Conservation (phyloP, 2,329 filamentous ascomycete genomes). For the Talaromyces islandicus region DNA sequence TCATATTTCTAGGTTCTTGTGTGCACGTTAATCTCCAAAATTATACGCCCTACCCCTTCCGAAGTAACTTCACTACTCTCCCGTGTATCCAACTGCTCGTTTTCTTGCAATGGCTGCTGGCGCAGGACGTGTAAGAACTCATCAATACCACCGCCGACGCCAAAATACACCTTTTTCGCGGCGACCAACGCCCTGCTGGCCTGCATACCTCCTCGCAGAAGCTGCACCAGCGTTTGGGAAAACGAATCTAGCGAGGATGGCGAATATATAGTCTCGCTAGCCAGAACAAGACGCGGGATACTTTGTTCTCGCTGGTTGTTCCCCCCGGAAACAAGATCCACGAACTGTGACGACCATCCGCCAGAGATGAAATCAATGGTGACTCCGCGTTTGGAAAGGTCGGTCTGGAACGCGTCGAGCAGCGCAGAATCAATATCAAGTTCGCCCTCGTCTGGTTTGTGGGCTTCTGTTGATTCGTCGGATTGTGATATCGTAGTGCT, state of each 20-base stretch:
- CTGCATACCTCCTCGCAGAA: slow-evolving; percentile 39
- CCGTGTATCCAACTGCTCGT: slow-evolving; percentile 21
- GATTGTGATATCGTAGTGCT: slow-evolving; percentile 9
- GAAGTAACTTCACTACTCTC: slow-evolving; percentile 33
- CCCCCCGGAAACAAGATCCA: slow-evolving; percentile 33
- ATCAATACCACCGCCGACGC: slow-evolving; percentile 60
- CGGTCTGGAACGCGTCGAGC: slow-evolving; percentile 38
- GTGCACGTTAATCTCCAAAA: slow-evolving; percentile 30
- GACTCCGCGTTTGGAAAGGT: slow-evolving; percentile 40
- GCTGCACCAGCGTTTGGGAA: slow-evolving; percentile 46
- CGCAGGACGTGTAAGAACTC: slow-evolving; percentile 43
- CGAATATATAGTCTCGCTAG: slow-evolving; percentile 61
- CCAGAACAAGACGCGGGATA: slow-evolving; percentile 42
- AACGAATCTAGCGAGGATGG: slow-evolving; percentile 50
- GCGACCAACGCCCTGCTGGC: slow-evolving; percentile 49
- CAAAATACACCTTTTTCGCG: slow-evolving; percentile 62
- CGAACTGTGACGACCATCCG: slow-evolving; percentile 48
- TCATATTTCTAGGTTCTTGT: slow-evolving; percentile 16
- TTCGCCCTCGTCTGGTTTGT: slow-evolving; percentile 21
- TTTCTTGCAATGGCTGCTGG: slow-evolving; percentile 13
- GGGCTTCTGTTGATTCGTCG: not conserved
- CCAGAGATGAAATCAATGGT: slow-evolving; percentile 53
- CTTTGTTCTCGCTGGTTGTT: too few species aligned
- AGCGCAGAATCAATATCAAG: slow-evolving; percentile 48
- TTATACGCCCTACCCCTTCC: slow-evolving; percentile 39